These are phyloP conservation scores for Neostapfia colusana DNA, from an alignment of 176 grass and related monocot species.

Conservation along the genomic window DNA sequence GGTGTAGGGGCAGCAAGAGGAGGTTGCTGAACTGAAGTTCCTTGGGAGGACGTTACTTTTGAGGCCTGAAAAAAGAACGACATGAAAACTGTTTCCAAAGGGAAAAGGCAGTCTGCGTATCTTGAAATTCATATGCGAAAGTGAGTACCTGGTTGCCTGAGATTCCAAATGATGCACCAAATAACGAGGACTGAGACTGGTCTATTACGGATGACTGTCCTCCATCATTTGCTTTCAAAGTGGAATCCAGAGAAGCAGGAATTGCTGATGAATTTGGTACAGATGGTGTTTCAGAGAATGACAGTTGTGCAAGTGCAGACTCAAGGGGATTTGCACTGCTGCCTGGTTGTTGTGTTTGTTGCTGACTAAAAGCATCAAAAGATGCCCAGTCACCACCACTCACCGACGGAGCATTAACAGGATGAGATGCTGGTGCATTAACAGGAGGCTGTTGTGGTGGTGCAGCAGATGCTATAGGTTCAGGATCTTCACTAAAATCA, in stretches of 20 bases:
- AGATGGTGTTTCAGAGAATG: constrained; percentile 62
- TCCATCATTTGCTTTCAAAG: constrained; percentile 25
- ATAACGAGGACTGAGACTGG: constrained; percentile 50
- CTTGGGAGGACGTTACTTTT: constrained; percentile 36
- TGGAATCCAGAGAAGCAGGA: no score
- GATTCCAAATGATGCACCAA: constrained; percentile 49
- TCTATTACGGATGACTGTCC: constrained; percentile 42
- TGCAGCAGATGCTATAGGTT: constrained; percentile 44
- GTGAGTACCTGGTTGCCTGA: constrained; percentile 61
- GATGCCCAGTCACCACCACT: constrained; percentile 75
- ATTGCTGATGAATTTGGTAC: constrained; percentile 36
- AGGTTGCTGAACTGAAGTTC: constrained; percentile 40
- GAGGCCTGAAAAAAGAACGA: constrained; percentile 31
- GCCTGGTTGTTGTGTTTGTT: constrained; percentile 48
- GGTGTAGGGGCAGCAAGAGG: constrained; percentile 26
- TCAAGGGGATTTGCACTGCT: constrained; percentile 62
- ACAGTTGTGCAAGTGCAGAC: constrained; percentile 69
- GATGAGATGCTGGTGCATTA: constrained; percentile 40
- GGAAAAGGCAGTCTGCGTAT: not conserved
- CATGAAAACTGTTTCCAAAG: constrained; percentile 16
- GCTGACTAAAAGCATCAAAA: constrained; percentile 73
- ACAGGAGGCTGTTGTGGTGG: constrained; percentile 39
- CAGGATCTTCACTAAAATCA: constrained; percentile 67
- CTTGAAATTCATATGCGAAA: constrained; percentile 12
- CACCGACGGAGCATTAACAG: constrained; percentile 37